These are phyloP conservation scores for Pseudozyma thailandica DNA, from an alignment of 1,284 basidiomycete species.

Conservation along the genomic window DNA sequence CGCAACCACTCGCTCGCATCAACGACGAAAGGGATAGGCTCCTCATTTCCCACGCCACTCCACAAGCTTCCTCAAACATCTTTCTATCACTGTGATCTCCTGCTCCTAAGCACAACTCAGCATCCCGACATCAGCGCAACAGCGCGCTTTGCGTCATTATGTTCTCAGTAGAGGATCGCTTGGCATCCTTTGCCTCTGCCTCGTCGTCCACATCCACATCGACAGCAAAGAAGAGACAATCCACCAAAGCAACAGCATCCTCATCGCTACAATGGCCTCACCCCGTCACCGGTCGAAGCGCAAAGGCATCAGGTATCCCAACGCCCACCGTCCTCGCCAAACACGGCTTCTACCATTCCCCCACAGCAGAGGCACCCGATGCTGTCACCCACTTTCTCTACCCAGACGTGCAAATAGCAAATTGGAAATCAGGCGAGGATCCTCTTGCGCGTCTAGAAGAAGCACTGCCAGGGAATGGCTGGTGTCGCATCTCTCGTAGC, in stretches of 20 bases:
- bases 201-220: slow-evolving; percentile 37
- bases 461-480: slow-evolving; percentile 43
- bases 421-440: slow-evolving; percentile 58
- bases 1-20: no score
- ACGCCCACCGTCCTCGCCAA: slow-evolving; percentile 55
- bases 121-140: neutral
- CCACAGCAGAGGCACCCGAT: slow-evolving; percentile 48
- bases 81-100: neutral
- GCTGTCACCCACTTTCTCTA: slow-evolving; percentile 58
- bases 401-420: slow-evolving; percentile 48
- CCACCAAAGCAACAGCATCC: slow-evolving; percentile 25
- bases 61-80: neutral
- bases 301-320: slow-evolving; percentile 45
- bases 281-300: slow-evolving; percentile 29
- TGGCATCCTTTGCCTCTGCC: slow-evolving; percentile 41
- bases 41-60: no score
- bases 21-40: no score
- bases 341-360: slow-evolving; percentile 61
- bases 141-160: slow-evolving; percentile 22
- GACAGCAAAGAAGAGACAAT: slow-evolving; percentile 34
- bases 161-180: slow-evolving; percentile 41
- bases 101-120: neutral
- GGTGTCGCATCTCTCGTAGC: slow-evolving; percentile 50
- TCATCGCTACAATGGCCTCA: slow-evolving; percentile 42
- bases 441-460: slow-evolving; percentile 46